phyloP scores from a whole-genome alignment of 2,329 filamentous ascomycete species.

The Epichloe festucae region DNA sequence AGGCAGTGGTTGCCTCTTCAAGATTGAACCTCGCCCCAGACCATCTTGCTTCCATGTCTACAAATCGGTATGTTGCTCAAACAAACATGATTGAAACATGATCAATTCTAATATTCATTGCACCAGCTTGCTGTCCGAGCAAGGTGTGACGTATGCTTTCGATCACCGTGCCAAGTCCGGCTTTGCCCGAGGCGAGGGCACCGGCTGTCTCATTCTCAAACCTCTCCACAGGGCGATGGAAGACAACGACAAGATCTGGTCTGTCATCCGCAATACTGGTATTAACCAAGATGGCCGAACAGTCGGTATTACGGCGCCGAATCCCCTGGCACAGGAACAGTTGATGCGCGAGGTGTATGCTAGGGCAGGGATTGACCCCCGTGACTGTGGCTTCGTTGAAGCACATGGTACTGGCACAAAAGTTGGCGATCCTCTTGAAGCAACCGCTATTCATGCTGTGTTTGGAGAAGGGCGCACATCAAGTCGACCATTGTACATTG shows the following conservation, averaged over 20 bases:
- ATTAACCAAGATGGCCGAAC: conserved; percentile 43
- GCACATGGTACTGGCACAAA: conserved; percentile 44
- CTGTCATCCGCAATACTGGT: conserved; percentile 36
- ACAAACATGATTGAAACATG: background rate
- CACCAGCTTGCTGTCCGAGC: background rate
- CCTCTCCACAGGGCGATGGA: conserved; percentile 38
- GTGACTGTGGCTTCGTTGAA: conserved; percentile 27
- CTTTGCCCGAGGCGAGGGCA: conserved; percentile 49
- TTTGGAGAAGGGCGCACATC: conserved; percentile 27
- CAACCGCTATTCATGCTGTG: conserved; percentile 31
- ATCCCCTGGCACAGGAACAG: conserved; percentile 30
- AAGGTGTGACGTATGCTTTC: conserved; percentile 26
- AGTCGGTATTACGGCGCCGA: conserved; percentile 38
- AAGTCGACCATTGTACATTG: conserved; percentile 30
- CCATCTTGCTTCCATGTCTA: conserved; percentile 17
- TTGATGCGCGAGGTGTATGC: conserved; percentile 26
- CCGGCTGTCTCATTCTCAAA: conserved; percentile 43
- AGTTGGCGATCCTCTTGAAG: conserved; percentile 44
- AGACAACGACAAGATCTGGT: conserved; percentile 41
- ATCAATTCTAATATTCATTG: background rate
- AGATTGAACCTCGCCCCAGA: conserved; percentile 35
- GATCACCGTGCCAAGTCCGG: conserved; percentile 25
- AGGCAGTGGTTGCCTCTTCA: conserved; percentile 34
- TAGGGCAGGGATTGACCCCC: conserved; percentile 14
- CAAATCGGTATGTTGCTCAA: background rate